phyloP scores from a whole-genome alignment of 2,329 filamentous ascomycete genomes.

The Colletotrichum higginsianum region DNA sequence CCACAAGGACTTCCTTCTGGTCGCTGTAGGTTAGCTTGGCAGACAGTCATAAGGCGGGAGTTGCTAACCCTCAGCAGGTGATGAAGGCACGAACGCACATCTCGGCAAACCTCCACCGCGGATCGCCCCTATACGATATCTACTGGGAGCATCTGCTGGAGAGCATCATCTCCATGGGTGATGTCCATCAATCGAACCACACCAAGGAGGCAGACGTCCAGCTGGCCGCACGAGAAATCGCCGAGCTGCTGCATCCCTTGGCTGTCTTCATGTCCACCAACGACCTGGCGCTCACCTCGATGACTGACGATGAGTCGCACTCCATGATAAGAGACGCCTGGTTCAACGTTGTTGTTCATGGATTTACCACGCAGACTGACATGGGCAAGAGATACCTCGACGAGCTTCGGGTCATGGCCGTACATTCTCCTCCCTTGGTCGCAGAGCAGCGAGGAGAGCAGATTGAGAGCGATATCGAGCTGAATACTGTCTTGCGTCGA shows the following conservation, averaged over 20 bases:
- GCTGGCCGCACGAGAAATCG: conserved; percentile 88
- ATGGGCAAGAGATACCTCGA: conserved; percentile 80
- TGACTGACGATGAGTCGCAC: conserved; percentile 77
- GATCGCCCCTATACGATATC: conserved; percentile 83
- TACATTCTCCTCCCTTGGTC: conserved; percentile 89
- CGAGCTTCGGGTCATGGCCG: conserved; percentile 87
- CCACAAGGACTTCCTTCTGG: conserved; percentile 76
- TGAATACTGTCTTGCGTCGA: conserved; percentile 92
- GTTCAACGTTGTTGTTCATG: conserved; percentile 98
- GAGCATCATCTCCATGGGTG: conserved; percentile 90
- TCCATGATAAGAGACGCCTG: conserved; percentile 89
- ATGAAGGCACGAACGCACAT: conserved; percentile 85
- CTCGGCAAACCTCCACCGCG: conserved; percentile 76
- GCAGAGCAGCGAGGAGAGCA: conserved; percentile 91
- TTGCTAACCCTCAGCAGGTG: conserved; percentile 61
- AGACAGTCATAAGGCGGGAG: too few relatives aligned
- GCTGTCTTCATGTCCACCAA: conserved; percentile 84
- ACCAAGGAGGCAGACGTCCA: conserved; percentile 85
- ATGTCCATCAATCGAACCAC: conserved; percentile 81
- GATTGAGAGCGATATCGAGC: conserved; percentile 94
- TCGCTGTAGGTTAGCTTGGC: conserved; percentile 73
- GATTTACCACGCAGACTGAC: conserved; percentile 83
- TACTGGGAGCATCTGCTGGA: conserved; percentile 90
- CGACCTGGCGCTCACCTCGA: conserved; percentile 65
- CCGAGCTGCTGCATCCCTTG: conserved; percentile 88